These are phyloP conservation scores for Jatropha curcas DNA, from an alignment of 345 rosid genomes.

Conservation along the genomic window DNA sequence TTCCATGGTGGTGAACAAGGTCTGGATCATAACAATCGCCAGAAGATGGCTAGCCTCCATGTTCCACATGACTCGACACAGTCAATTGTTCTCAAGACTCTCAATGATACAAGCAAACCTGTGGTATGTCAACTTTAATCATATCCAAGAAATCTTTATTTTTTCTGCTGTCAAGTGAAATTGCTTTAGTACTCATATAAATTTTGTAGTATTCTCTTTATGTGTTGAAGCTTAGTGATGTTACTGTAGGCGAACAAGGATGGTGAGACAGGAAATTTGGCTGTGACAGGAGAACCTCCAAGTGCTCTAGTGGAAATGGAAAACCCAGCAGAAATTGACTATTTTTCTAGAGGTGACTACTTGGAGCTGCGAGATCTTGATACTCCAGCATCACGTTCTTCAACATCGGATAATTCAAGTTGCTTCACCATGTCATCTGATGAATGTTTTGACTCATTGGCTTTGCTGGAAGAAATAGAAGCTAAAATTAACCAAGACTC, in stretches of 20 bases:
- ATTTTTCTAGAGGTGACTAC: conserved; percentile 31
- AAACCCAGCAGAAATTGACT: conserved; percentile 22
- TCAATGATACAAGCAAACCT: conserved; percentile 18
- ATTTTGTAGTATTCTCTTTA: background rate
- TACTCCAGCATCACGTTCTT: conserved; percentile 37
- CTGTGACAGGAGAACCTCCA: conserved; percentile 24
- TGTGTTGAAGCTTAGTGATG: conserved; percentile 24
- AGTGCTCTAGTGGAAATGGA: conserved; percentile 29
- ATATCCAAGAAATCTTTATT: background rate
- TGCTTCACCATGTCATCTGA: conserved; percentile 46
- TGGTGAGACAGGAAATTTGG: conserved; percentile 15
- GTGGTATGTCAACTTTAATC: conserved; percentile 32
- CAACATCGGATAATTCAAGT: conserved; percentile 59
- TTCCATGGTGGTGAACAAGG: conserved; percentile 19
- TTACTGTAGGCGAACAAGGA: conserved; percentile 30
- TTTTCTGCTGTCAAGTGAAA: background rate
- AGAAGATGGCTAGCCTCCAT: background rate
- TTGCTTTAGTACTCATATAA: background rate
- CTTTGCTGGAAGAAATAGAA: conserved; percentile 43
- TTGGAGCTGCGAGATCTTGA: conserved; percentile 53
- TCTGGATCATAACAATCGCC: conserved; percentile 11
- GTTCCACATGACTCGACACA: background rate
- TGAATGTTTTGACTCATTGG: conserved; percentile 46
- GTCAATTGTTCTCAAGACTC: background rate
- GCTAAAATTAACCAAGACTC: conserved; percentile 12